A percentile compares a stretch with the other conserved stretches of the same genome.
Evolutionary conservation across 2,329 filamentous ascomycete genomes (phyloP).

Genomic region (Sordariomycetes sp.): DNA sequence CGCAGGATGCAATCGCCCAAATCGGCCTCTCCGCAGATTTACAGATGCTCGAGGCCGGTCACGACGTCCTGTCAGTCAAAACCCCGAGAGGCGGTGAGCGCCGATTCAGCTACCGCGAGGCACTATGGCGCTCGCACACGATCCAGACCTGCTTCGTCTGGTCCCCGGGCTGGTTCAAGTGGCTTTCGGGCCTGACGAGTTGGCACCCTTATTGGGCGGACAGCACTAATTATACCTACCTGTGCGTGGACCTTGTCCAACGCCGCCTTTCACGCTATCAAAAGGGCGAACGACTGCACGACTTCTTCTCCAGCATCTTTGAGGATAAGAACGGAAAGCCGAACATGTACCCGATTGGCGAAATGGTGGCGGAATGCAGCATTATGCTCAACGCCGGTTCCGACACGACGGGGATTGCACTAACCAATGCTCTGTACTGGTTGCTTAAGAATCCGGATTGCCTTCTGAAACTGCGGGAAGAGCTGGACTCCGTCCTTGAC

Average conservation of each 20-base stretch:
- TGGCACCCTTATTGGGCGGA: not conserved
- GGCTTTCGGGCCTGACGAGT: not conserved
- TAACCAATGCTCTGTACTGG: conserved; percentile 23
- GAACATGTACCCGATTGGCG: conserved; percentile 40
- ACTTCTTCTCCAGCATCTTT: conserved; percentile 48
- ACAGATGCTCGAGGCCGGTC: not conserved
- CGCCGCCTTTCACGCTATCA: conserved; percentile 9
- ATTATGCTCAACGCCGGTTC: conserved; percentile 42
- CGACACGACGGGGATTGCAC: conserved; percentile 30
- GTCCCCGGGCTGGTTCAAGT: not conserved
- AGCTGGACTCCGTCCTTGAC: conserved; percentile 14
- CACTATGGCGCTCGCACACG: not conserved
- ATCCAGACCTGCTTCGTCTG: not conserved
- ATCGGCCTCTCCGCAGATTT: not conserved
- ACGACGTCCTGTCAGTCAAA: not conserved
- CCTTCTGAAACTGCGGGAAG: conserved; percentile 16
- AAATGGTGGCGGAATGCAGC: conserved; percentile 43
- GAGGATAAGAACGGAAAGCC: conserved; percentile 28
- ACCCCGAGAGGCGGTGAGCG: too few relatives aligned
- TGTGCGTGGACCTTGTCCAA: conserved; percentile 32
- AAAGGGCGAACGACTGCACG: conserved; percentile 42
- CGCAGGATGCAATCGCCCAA: not conserved
- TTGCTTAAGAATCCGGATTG: conserved; percentile 20
- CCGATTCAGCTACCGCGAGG: not conserved
- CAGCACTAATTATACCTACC: not conserved